Conservation (phyloP, 495 filamentous ascomycete genomes). For the Podospora pseudopauciseta region DNA sequence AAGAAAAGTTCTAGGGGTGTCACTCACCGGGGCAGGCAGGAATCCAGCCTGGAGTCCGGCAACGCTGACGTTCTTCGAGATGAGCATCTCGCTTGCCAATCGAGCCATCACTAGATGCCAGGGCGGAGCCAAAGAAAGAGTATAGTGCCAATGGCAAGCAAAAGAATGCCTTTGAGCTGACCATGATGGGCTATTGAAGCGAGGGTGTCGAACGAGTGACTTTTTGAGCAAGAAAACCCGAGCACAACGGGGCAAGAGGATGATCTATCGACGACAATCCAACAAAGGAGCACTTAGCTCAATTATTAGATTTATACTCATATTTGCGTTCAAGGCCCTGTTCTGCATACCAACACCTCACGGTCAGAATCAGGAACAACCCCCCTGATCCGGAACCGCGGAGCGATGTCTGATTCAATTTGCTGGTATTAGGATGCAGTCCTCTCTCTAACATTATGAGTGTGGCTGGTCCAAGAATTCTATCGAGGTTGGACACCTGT, state of each 20-base stretch:
- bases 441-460: not conserved
- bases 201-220: not conserved
- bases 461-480: not conserved
- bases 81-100: not conserved
- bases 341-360: not conserved
- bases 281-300: not conserved
- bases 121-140: not conserved
- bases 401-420: not conserved
- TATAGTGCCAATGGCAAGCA: not conserved
- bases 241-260: not conserved
- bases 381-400: not conserved
- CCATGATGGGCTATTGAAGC: not conserved
- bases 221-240: not conserved
- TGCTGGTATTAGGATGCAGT: not conserved
- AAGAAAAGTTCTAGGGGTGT: not conserved
- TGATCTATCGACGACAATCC: not conserved
- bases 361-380: not conserved
- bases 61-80: slow-evolving; percentile 4
- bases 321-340: not conserved
- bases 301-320: not conserved
- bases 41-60: slow-evolving; percentile 13
- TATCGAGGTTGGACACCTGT: not conserved
- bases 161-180: not conserved
- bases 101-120: not conserved
- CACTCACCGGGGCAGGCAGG: slow-evolving; percentile 18